Evolutionary conservation across 192 early-diverging fungal species (phyloP).

Genomic region (Backusella liffmaniae): DNA sequence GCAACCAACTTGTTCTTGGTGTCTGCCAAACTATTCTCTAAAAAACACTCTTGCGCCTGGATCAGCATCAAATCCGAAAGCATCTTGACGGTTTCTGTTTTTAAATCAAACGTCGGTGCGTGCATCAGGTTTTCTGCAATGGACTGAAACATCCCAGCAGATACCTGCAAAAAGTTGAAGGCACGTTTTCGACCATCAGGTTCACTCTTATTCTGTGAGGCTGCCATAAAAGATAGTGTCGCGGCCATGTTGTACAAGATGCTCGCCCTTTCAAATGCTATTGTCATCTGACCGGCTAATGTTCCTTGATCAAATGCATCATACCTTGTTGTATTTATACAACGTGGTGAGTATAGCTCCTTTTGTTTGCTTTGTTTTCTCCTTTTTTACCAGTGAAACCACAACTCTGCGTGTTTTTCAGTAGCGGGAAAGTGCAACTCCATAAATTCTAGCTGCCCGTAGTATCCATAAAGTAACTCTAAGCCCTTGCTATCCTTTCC

Average conservation of each 20-base stretch:
- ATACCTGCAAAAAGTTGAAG: constrained; percentile 87
- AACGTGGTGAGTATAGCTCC: background rate
- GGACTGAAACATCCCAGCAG: constrained; percentile 88
- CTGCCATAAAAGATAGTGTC: constrained; percentile 67
- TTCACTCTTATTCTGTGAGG: constrained; percentile 70
- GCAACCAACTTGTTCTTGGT: constrained; percentile 76
- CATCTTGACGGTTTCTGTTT: constrained; percentile 83
- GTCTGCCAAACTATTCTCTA: constrained; percentile 83
- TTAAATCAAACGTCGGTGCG: constrained; percentile 88
- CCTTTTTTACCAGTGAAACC: constrained; percentile 81
- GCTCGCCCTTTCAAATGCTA: constrained; percentile 96
- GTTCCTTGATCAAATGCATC: constrained; percentile 83
- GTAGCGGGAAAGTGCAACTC: constrained; percentile 92
- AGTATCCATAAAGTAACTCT: constrained; percentile 96
- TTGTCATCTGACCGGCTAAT: constrained; percentile 76
- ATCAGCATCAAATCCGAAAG: constrained; percentile 86
- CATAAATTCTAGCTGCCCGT: constrained; percentile 92
- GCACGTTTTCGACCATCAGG: constrained; percentile 74
- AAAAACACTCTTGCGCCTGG: constrained; percentile 92
- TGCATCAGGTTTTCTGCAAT: constrained; percentile 99
- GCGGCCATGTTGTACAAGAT: constrained; percentile 94
- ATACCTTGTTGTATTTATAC: constrained; percentile 37
- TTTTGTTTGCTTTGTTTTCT: background rate
- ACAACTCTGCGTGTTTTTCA: constrained; percentile 86
- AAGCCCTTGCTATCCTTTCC: constrained; percentile 90